A percentile compares a stretch with the other conserved stretches of the same genome.
phyloP scores from a whole-genome alignment of 208 protist genomes.

The Blechomonas ayalai region DNA sequence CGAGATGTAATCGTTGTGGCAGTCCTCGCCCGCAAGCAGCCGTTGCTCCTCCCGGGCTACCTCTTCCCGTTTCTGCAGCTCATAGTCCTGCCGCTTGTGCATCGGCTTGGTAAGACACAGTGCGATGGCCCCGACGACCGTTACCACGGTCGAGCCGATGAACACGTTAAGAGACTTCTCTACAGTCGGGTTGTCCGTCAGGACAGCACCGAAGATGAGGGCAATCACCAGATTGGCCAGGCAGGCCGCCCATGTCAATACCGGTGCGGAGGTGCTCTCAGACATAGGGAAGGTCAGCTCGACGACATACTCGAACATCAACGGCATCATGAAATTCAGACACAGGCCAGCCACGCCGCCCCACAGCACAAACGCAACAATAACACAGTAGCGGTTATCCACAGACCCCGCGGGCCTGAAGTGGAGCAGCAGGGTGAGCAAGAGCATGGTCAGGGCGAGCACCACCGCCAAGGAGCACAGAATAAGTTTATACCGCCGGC shows the following conservation, averaged over 20 bases:
- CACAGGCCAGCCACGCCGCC: constrained; percentile 53
- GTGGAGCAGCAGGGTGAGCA: constrained; percentile 45
- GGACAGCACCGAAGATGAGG: constrained; percentile 52
- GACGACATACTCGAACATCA: constrained; percentile 80
- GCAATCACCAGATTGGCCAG: constrained; percentile 51
- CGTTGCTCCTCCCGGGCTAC: constrained; percentile 12
- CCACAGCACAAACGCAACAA: constrained; percentile 40
- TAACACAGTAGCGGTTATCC: constrained; percentile 26
- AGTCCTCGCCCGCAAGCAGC: neutral
- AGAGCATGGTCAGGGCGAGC: constrained; percentile 25
- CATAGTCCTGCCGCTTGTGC: constrained; percentile 41
- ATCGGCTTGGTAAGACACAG: constrained; percentile 34
- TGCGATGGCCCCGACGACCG: constrained; percentile 33
- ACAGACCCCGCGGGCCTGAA: constrained; percentile 43
- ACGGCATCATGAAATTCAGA: constrained; percentile 76
- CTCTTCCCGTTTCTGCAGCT: constrained; percentile 16
- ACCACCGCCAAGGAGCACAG: constrained; percentile 30
- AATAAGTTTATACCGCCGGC: constrained; percentile 44
- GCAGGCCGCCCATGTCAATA: constrained; percentile 64
- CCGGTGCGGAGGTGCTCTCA: constrained; percentile 60
- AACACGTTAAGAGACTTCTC: constrained; percentile 34
- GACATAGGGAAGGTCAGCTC: constrained; percentile 73
- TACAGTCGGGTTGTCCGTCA: constrained; percentile 34
- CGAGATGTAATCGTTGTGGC: neutral
- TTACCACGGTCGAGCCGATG: constrained; percentile 48